Base-by-base conservation (phyloP, 352 stramenopile species). In the Phytophthora hybrid region DNA sequence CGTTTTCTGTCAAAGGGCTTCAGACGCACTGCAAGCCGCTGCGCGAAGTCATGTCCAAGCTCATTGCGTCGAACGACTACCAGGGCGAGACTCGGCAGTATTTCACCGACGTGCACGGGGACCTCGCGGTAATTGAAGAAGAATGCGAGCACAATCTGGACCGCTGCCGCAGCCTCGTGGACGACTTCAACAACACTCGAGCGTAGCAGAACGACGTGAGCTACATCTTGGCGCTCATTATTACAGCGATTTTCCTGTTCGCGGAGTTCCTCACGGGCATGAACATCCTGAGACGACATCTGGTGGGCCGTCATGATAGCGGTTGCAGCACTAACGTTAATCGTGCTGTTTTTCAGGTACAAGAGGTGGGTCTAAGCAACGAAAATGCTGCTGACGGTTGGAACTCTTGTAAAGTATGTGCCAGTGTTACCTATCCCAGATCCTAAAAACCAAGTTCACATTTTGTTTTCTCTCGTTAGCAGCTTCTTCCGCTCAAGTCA, bases 211-310 rank as follows among this genome's bases (percentile, higher is more conserved):
- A 80, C 68, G 82, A 92, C 31, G 85, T 93, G 69, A 93, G 87
- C 69, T 94, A 90, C 68, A 74, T 86, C 18, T 75, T 95, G 32
- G 88, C 88, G 49, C 77, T 97, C 6, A 82, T 97, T 11, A 82
- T 97, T 11, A 85, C 89, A 1, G 88, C 90, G 1, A 84, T 94
- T 39, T 94, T 93, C 55, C 66, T 97, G 29, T 87, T 88, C 0
- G 90, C 84, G 19, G 87, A 94, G 74, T 97, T 97, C 66, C 76
- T 95, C 31, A 94, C 88, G 19, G 90, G 90, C 63, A 97, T 97
- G 90, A 97, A 97, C 75, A 95, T 74, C 89, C 89, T 1, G 90
- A 95, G 68, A 79, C 91, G 16, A 59, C 77, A 55, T 92, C 21
- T 97, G 89, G 83, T 97, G 90, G 90, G 64, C 66, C 10, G 63